Base-by-base conservation (phyloP, 208 protist species). In the Leishmania tropica region DNA sequence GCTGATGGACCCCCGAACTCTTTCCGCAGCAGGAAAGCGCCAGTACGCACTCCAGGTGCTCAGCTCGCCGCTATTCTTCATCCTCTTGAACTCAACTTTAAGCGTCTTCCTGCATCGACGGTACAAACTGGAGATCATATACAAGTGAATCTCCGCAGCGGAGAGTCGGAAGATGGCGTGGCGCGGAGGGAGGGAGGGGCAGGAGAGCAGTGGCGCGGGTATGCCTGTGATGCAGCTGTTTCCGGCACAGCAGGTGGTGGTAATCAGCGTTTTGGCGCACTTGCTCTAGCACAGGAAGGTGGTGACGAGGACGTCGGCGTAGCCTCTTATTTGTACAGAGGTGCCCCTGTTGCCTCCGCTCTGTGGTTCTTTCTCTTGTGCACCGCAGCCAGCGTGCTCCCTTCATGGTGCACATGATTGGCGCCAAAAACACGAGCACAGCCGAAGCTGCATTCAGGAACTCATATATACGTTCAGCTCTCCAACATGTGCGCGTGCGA, bases 1-100 rank as follows among this genome's bases (percentile, higher is more conserved):
- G 31, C 83, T 65, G 10, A 76, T 85, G 3, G 73, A 79, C 53
- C 78, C 82, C 48, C 51, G 64, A 60, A 45, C 40, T 1, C 56
- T 81, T 24, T 76, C 53, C 42, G 24, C 54, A 8, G 67, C 77
- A 11, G 54, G 76, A 1, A 67, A 47, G 15, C 64, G 65, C 19
- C 60, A 71, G 73, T 71, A 65, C 65, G 54, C 60, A 17, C 53
- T 85, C 64, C 47, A 48, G 60, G n/a, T 88, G 28, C 45, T 89
- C 45, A 81, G 85, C 76, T 89, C 85, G 1, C 85, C 85, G 58
- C 45, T 89, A 8, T 89, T 89, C 47, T 84, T 89, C 40, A 64
- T 86, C 62, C 21, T 80, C 45, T 79, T 88, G 8, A 88, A 81
- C 70, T 60, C 80, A 3, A 28, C 67, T 45, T 54, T 88, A 17